A percentile compares a stretch with the other conserved stretches of the same genome.
Evolutionary conservation across 441 rosid genomes (phyloP).

Genomic region (Erodium moschatum): DNA sequence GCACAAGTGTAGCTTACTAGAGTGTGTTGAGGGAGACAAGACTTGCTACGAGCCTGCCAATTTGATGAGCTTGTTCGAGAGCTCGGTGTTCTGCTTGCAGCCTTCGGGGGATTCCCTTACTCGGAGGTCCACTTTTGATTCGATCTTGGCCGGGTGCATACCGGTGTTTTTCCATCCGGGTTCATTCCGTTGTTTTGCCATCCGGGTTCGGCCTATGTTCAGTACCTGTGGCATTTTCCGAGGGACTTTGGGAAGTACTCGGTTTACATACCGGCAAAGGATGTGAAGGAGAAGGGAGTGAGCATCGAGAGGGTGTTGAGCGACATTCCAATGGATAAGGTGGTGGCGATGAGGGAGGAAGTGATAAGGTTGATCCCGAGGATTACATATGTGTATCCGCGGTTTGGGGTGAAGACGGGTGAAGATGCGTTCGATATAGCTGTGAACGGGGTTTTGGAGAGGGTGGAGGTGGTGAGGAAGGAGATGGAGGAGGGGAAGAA

Average conservation of each 20-base stretch:
- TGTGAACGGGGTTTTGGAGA: constrained; percentile 31
- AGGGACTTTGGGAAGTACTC: constrained; percentile 48
- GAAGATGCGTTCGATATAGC: constrained; percentile 64
- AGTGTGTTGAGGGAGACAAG: constrained; percentile 28
- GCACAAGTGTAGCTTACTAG: constrained; percentile 49
- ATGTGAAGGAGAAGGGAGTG: constrained; percentile 38
- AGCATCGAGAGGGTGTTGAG: constrained; percentile 44
- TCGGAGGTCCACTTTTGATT: constrained; percentile 66
- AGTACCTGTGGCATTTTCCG: constrained; percentile 76
- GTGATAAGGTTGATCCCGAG: constrained; percentile 55
- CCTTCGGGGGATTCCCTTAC: constrained; percentile 82
- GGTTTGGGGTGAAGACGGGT: constrained; percentile 11
- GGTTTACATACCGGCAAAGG: constrained; percentile 46
- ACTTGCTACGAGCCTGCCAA: constrained; percentile 43
- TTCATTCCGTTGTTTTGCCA: constrained; percentile 92
- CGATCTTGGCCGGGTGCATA: constrained; percentile 75
- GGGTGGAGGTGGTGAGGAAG: constrained; percentile 30
- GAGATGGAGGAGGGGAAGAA: constrained; percentile 23
- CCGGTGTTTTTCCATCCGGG: constrained; percentile 81
- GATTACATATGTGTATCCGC: constrained; percentile 55
- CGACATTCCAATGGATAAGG: constrained; percentile 31
- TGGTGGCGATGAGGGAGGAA: constrained; percentile 48
- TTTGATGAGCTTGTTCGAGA: constrained; percentile 50
- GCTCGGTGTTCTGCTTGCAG: constrained; percentile 63
- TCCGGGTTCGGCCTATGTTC: constrained; percentile 63